Percentiles rank a stretch among this genome's conserved stretches.
phyloP scores from a whole-genome alignment of 2,329 filamentous ascomycete genomes.

The Pseudocercospora macadamiae region DNA sequence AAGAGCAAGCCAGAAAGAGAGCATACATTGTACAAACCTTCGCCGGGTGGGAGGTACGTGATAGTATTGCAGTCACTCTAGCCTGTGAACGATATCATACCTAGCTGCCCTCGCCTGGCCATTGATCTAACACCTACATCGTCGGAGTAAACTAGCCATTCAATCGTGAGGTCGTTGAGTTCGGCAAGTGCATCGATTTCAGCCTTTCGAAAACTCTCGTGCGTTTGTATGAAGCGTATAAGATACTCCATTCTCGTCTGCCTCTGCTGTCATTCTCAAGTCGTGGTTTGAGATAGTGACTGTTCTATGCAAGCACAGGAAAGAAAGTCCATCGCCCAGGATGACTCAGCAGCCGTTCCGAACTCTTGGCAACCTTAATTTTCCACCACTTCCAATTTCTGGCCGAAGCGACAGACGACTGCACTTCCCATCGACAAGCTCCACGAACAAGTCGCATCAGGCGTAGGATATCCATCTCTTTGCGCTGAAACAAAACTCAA shows the following conservation, averaged over 20 bases:
- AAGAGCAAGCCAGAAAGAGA: constrained; percentile 12
- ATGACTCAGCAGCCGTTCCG: background rate
- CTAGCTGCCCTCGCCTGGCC: constrained; percentile 14
- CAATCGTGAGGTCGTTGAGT: constrained; percentile 66
- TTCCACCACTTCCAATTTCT: background rate
- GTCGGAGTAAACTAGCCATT: constrained; percentile 74
- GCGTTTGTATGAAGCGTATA: constrained; percentile 83
- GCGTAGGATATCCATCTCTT: constrained; percentile 93
- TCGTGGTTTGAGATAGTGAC: too few relatives aligned
- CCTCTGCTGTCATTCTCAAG: too few relatives aligned
- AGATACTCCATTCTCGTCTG: constrained; percentile 69
- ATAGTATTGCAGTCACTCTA: background rate
- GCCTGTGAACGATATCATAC: background rate
- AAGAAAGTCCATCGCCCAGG: too few relatives aligned
- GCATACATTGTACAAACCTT: constrained; percentile 7
- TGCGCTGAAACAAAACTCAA: constrained; percentile 60
- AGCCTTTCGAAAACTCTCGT: constrained; percentile 86
- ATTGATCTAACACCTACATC: constrained; percentile 62
- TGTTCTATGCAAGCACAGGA: too few relatives aligned
- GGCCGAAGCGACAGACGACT: background rate
- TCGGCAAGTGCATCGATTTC: constrained; percentile 81
- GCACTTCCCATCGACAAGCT: background rate
- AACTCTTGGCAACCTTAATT: background rate
- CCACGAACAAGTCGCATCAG: constrained; percentile 2
- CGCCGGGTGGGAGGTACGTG: background rate